Conservation (phyloP, 176 grass and related monocot species). For the Secale cereale region DNA sequence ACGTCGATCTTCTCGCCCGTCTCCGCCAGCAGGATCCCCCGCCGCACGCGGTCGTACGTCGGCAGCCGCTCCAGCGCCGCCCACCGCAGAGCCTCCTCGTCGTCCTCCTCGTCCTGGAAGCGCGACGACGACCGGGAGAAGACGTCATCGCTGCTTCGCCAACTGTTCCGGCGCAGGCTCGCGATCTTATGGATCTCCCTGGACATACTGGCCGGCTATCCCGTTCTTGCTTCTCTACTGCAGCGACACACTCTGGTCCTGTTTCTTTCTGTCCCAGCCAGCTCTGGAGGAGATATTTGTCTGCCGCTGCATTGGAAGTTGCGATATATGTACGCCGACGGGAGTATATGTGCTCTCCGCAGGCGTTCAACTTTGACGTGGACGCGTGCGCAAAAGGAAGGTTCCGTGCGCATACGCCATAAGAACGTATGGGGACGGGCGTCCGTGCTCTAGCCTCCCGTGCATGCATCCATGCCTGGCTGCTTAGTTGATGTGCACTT, state of each 20-base stretch:
- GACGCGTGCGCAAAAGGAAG: too few relatives aligned
- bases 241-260: too few relatives aligned
- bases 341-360: too few relatives aligned
- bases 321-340: too few relatives aligned
- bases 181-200: conserved; percentile 47
- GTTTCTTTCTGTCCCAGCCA: neutral
- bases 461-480: too few relatives aligned
- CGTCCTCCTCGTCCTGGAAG: conserved; percentile 64
- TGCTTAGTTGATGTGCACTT: too few relatives aligned
- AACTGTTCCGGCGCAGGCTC: conserved; percentile 49
- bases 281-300: neutral
- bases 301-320: too few relatives aligned
- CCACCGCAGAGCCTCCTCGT: conserved; percentile 91
- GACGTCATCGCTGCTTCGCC: conserved; percentile 51
- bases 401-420: too few relatives aligned
- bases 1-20: conserved; percentile 42
- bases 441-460: too few relatives aligned
- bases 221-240: neutral
- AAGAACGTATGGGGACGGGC: too few relatives aligned
- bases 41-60: conserved; percentile 59
- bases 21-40: conserved; percentile 43
- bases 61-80: conserved; percentile 93
- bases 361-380: too few relatives aligned
- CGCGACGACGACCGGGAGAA: conserved; percentile 68
- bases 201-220: neutral